Base-by-base conservation (phyloP, 352 stramenopile genomes). In the Poterioochromonas sp. region DNA sequence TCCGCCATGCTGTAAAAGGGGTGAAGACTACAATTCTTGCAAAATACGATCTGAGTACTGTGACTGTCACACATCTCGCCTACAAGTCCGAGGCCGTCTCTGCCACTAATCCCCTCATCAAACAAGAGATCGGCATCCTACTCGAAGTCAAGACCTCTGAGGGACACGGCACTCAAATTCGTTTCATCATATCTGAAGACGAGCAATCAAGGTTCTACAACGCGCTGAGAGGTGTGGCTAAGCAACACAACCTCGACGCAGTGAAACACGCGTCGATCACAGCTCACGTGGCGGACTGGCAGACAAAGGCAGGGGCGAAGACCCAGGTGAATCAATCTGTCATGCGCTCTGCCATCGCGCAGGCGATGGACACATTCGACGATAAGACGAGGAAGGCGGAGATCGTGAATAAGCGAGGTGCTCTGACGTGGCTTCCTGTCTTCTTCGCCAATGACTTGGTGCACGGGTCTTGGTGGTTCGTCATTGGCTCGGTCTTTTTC, bases 391-490 rank as follows among this genome's bases (percentile, higher is more conserved):
- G 62, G 26, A 22, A 18, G 11, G 62, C 39, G 41, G 2, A 44
- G 8, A n/a, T 43, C 32, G 11, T 71, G 34, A 29, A 18, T 1
- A 74, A 54, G n/a, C 37, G 65, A 40, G 65, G 65, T 8, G 65
- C 43, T 1, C 53, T 74, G 1, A 15, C 51, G 15, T 74, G 12
- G 35, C 32, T 74, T 29, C 65, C 65, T 34, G 65, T 74, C 8
- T 74, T 40, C 35, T 29, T 74, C 8, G 2, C 37, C 0, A 74
- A 51, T 40, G 65, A 74, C n/a, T 18, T 74, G 2, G 26, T 54
- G 3, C 65, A 74, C 29, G 65, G 65, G 0, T n/a, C 65, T 5
- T 74, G 65, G 65, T 74, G 65, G 65, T 54, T 74, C 32, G 65
- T 74, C 15, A 44, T 15, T 5, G 65, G 39, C 5, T 74, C 65